A percentile compares a stretch with the other conserved stretches of the same genome.
Evolutionary conservation across 257 asterid genomes (phyloP).

Genomic region (Misopates orontium): DNA sequence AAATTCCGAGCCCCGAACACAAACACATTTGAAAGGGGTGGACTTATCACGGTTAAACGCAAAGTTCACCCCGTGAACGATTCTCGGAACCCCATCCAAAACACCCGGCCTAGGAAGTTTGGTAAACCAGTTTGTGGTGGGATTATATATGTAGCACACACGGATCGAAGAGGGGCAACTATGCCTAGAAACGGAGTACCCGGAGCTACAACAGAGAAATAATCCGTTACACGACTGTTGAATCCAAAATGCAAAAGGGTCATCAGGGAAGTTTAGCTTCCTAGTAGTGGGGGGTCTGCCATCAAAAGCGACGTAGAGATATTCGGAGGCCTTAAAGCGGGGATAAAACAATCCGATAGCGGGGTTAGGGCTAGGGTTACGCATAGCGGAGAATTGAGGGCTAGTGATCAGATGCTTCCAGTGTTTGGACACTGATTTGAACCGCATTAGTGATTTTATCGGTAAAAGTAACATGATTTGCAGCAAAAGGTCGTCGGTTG

Average conservation of each 20-base stretch:
- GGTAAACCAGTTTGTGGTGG: slow-evolving; percentile 27
- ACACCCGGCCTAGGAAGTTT: slow-evolving; percentile 29
- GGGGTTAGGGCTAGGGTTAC: slow-evolving; percentile 13
- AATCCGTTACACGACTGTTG: slow-evolving; percentile 45
- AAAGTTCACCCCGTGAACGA: slow-evolving; percentile 28
- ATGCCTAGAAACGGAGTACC: neutral
- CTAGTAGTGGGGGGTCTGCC: neutral
- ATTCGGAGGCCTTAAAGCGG: neutral
- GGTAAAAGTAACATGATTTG: slow-evolving; percentile 25
- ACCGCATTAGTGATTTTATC: slow-evolving; percentile 33
- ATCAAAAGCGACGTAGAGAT: slow-evolving; percentile 3
- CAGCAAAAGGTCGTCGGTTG: slow-evolving; percentile 17
- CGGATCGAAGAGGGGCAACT: neutral
- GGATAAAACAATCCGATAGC: slow-evolving; percentile 25
- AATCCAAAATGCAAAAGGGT: slow-evolving; percentile 29
- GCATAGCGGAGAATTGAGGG: slow-evolving; percentile 27
- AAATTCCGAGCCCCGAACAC: slow-evolving; percentile 27
- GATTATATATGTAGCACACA: slow-evolving; percentile 31
- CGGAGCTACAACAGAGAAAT: slow-evolving; percentile 34
- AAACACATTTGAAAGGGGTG: slow-evolving; percentile 34
- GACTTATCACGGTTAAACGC: slow-evolving; percentile 37
- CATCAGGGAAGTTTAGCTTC: slow-evolving; percentile 16
- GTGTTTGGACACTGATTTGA: slow-evolving; percentile 40
- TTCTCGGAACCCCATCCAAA: neutral
- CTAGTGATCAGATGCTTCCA: slow-evolving; percentile 40